Evolutionary conservation across 495 filamentous ascomycete species (phyloP).

Genomic region (Penicillium alfredii): DNA sequence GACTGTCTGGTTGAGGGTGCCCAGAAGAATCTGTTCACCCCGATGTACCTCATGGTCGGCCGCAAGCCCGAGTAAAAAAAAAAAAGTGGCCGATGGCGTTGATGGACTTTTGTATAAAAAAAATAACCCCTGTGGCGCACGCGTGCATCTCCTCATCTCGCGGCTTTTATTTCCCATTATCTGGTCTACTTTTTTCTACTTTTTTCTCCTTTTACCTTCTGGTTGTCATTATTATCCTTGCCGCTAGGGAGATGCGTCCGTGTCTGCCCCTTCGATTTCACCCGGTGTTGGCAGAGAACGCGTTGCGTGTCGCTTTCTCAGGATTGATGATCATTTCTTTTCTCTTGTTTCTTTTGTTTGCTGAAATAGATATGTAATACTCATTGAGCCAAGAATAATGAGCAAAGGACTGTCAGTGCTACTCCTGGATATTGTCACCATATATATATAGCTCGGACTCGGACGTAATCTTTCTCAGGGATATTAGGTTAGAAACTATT

Average conservation of each 20-base stretch:
- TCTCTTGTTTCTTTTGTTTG: slow-evolving; percentile 16
- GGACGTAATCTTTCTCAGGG: too few species aligned
- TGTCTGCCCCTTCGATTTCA: background rate
- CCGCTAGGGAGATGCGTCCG: slow-evolving; percentile 3
- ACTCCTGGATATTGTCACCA: too few species aligned
- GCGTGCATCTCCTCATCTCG: background rate
- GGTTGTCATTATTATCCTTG: slow-evolving; percentile 10
- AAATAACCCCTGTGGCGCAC: slow-evolving; percentile 6
- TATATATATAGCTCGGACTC: too few species aligned
- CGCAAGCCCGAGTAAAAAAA: slow-evolving; percentile 64
- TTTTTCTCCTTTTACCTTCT: slow-evolving; percentile 5
- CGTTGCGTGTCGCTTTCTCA: slow-evolving; percentile 4
- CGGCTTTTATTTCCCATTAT: slow-evolving; percentile 3
- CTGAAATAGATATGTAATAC: slow-evolving; percentile 28
- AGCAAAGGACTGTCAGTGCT: slow-evolving; percentile 20
- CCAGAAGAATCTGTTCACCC: slow-evolving; percentile 90
- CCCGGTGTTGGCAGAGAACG: slow-evolving; percentile 2
- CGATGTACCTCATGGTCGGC: slow-evolving; percentile 98
- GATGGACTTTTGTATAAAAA: background rate
- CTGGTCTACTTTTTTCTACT: background rate
- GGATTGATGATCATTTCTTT: slow-evolving; percentile 9
- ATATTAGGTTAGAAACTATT: too few species aligned
- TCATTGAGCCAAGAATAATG: slow-evolving; percentile 31
- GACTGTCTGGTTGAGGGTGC: slow-evolving; percentile 88
- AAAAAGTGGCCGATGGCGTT: background rate